Evolutionary conservation across 78 protist genomes (phyloP).

Genomic region (Diacronema lutheri): DNA sequence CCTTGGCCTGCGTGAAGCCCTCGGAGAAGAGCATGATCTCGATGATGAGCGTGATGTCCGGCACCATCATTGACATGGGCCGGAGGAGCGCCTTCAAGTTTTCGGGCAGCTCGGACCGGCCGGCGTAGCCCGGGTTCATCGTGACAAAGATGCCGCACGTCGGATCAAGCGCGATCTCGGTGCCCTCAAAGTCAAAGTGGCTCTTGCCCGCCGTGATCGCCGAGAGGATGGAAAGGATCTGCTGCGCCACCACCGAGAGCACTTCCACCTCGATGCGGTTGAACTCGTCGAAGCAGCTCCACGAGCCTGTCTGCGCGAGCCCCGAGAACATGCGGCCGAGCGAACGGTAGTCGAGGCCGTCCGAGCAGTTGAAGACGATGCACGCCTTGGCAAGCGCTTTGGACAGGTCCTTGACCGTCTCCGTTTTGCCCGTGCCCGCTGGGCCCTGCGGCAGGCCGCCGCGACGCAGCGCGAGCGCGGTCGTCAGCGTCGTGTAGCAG

Average conservation of each 20-base stretch:
- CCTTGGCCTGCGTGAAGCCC: constrained; percentile 71
- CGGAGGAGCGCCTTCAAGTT: constrained; percentile 79
- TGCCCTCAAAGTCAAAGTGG: constrained; percentile 61
- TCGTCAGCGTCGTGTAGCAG: constrained; percentile 60
- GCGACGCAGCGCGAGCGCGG: constrained; percentile 55
- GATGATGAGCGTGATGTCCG: constrained; percentile 78
- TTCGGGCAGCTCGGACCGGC: constrained; percentile 85
- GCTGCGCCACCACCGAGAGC: constrained; percentile 84
- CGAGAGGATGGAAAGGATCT: constrained; percentile 63
- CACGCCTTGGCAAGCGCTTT: constrained; percentile 64
- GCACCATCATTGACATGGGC: constrained; percentile 83
- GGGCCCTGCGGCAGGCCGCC: constrained; percentile 91
- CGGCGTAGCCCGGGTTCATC: constrained; percentile 90
- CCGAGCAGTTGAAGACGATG: constrained; percentile 70
- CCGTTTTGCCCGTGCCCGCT: constrained; percentile 88
- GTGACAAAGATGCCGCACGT: constrained; percentile 80
- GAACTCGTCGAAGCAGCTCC: constrained; percentile 84
- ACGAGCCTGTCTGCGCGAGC: constrained; percentile 62
- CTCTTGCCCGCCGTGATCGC: constrained; percentile 39
- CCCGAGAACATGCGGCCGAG: constrained; percentile 64
- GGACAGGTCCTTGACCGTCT: constrained; percentile 73
- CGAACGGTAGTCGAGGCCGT: constrained; percentile 65
- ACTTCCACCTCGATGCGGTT: constrained; percentile 81
- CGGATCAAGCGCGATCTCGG: constrained; percentile 54
- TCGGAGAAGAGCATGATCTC: constrained; percentile 76